Evolutionary conservation across 2,329 filamentous ascomycete species (phyloP).

Genomic region (Cytospora mali): DNA sequence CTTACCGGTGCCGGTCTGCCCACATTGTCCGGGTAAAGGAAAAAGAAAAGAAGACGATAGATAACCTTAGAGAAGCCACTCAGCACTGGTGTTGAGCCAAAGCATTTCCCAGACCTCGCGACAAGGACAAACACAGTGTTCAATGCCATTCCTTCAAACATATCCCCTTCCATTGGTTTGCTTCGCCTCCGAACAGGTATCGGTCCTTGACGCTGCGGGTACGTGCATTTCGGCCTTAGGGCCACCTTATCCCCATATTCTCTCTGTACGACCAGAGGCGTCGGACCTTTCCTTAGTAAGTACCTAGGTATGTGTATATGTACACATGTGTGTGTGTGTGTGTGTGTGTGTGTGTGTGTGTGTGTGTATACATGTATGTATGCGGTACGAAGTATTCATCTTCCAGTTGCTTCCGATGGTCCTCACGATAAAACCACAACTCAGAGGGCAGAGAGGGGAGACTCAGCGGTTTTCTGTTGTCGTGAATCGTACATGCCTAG

Average conservation of each 20-base stretch:
- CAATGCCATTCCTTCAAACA: background rate
- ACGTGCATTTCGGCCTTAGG: slow-evolving; percentile 6
- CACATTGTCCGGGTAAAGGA: background rate
- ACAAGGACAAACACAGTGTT: background rate
- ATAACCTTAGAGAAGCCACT: background rate
- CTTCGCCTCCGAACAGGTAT: background rate
- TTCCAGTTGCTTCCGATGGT: background rate
- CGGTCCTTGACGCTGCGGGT: background rate
- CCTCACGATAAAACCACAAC: slow-evolving; percentile 9
- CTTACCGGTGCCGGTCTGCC: background rate
- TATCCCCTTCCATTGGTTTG: no score
- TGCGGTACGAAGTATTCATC: no score
- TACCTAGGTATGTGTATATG: background rate
- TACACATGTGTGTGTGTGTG: background rate
- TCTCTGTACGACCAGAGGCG: background rate
- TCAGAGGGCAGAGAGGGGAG: slow-evolving; percentile 15
- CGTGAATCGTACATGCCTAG: no score
- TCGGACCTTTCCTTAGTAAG: background rate
- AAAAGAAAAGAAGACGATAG: background rate
- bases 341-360: background rate
- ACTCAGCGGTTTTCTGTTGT: background rate
- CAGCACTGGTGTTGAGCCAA: background rate
- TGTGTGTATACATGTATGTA: background rate
- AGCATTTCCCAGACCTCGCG: background rate
- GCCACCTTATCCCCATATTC: background rate